Evolutionary conservation across 768 basidiomycete genomes (phyloP).

Genomic region (Tricholoma furcatifolium): DNA sequence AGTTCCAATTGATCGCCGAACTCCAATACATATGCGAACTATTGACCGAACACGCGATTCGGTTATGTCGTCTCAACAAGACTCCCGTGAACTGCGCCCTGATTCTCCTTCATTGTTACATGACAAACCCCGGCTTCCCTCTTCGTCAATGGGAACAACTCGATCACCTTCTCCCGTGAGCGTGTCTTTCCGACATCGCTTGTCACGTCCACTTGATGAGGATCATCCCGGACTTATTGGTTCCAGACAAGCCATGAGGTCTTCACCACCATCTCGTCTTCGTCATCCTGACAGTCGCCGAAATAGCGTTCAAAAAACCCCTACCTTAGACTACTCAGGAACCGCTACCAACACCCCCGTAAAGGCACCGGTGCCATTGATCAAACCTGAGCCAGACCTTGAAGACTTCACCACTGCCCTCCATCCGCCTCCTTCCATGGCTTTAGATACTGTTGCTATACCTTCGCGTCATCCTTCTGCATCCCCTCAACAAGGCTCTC

Average conservation of each 20-base stretch:
- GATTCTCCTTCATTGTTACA: not conserved
- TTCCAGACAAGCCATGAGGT: not conserved
- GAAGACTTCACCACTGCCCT: conserved; percentile 3
- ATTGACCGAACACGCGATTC: conserved; percentile 5
- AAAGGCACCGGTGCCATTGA: not conserved
- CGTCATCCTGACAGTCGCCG: not conserved
- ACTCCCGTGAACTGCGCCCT: not conserved
- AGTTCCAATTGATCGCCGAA: not conserved
- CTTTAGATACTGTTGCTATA: not conserved
- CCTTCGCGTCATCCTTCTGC: not conserved
- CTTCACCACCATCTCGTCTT: not conserved
- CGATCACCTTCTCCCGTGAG: conserved; percentile 1
- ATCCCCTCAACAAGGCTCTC: not conserved
- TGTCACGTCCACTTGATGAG: conserved; percentile 3
- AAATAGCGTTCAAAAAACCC: not conserved
- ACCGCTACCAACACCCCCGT: not conserved
- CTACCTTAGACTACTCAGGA: not conserved
- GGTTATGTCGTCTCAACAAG: not conserved
- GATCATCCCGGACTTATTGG: not conserved
- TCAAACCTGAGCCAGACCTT: conserved; percentile 11
- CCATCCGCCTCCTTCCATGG: not conserved
- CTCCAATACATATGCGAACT: conserved; percentile 11
- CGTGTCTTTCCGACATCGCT: not conserved
- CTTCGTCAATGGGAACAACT: conserved; percentile 1
- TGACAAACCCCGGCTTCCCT: not conserved